Percentiles rank a stretch among this genome's conserved stretches.
Evolutionary conservation across 768 basidiomycete species (phyloP).

Genomic region (Coprinopsis marcescibilis): DNA sequence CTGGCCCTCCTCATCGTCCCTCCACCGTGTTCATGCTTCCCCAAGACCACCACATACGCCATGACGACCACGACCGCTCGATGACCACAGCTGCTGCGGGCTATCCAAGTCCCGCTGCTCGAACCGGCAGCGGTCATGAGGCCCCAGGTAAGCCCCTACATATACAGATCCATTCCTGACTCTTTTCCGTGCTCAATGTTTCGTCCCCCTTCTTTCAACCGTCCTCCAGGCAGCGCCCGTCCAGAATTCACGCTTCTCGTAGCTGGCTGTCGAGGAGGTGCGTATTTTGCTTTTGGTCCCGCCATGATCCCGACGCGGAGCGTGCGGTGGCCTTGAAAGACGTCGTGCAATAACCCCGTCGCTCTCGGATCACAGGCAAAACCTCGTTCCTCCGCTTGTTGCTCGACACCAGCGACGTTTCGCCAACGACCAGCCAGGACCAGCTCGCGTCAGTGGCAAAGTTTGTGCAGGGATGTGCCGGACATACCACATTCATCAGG

Average conservation of each 20-base stretch:
- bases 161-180: constrained; percentile 12
- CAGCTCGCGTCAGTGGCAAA: constrained; percentile 77
- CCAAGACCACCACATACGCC: constrained; percentile 44
- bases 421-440: constrained; percentile 56
- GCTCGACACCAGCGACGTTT: constrained; percentile 72
- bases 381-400: constrained; percentile 82
- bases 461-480: constrained; percentile 71
- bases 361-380: constrained; percentile 56
- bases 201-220: constrained; percentile 12
- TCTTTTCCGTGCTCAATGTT: constrained; percentile 16
- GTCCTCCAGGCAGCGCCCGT: constrained; percentile 26
- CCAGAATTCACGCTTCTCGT: constrained; percentile 67
- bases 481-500: constrained; percentile 69
- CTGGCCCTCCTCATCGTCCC: constrained; percentile 37
- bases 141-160: constrained; percentile 30
- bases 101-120: constrained; percentile 19
- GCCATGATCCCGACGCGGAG: constrained; percentile 12
- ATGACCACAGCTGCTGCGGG: constrained; percentile 15
- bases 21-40: constrained; percentile 45
- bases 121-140: constrained; percentile 21
- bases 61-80: constrained; percentile 36
- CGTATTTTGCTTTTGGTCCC: constrained; percentile 22
- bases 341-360: constrained; percentile 16
- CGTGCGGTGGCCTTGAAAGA: constrained; percentile 5
- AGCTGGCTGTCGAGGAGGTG: constrained; percentile 71